These are phyloP conservation scores for Fraxinus ornus DNA, from an alignment of 305 asterid species.

Conservation along the genomic window DNA sequence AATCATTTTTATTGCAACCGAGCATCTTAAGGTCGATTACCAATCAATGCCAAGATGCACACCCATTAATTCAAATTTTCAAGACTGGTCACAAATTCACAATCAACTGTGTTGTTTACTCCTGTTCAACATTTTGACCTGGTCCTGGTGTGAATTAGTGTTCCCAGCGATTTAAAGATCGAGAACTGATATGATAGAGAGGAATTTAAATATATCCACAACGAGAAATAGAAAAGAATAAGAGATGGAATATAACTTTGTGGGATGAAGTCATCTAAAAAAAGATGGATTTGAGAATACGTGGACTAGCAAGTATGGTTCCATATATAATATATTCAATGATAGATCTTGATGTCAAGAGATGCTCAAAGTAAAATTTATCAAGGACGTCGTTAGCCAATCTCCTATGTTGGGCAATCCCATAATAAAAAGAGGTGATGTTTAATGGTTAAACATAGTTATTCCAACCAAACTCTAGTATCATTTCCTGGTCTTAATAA, in stretches of 20 bases:
- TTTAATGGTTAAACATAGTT: neutral
- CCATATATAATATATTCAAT: neutral
- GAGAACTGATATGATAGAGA: neutral
- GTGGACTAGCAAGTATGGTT: neutral
- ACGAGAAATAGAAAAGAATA: neutral
- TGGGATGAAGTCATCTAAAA: neutral
- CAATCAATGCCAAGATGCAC: neutral
- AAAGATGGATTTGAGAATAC: neutral
- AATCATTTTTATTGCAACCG: neutral
- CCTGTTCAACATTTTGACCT: neutral
- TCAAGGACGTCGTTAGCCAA: neutral
- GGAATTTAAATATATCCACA: neutral
- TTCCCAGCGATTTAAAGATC: neutral
- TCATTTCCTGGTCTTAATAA: slow-evolving; percentile 17
- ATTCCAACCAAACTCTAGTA: slow-evolving; percentile 6
- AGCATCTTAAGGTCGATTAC: slow-evolving; percentile 6
- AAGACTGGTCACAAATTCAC: neutral
- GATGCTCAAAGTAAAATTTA: neutral
- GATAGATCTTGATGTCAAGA: slow-evolving; percentile 10
- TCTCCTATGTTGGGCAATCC: slow-evolving; percentile 4
- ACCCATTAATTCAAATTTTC: neutral
- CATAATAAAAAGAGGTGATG: slow-evolving; percentile 2
- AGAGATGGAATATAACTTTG: neutral
- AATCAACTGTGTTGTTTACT: neutral
- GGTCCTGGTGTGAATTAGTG: neutral